Conservation (phyloP, 257 asterid genomes). For the Ophiorrhiza pumila region DNA sequence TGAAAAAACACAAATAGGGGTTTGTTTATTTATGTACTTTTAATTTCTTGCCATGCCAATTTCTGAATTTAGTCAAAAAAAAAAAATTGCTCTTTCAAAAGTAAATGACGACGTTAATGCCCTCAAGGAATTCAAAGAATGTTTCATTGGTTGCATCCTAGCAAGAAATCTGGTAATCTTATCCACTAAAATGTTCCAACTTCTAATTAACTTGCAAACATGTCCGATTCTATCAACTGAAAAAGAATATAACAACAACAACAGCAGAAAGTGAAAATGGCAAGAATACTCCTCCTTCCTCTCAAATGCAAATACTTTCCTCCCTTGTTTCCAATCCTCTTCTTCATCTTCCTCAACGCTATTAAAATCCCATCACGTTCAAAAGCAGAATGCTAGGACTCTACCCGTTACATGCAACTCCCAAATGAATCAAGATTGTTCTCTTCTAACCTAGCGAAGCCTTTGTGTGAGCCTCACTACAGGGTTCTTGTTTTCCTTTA, state of each 20-base stretch:
- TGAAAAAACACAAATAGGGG: too few relatives aligned
- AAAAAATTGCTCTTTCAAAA: too few relatives aligned
- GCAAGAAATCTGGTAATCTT: constrained; percentile 59
- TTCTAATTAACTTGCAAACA: constrained; percentile 39
- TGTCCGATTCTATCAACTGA: constrained; percentile 35
- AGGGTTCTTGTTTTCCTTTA: constrained; percentile 31
- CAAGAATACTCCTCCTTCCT: constrained; percentile 54
- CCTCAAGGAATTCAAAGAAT: constrained; percentile 1
- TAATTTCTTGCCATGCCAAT: too few relatives aligned
- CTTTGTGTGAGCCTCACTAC: constrained; percentile 44
- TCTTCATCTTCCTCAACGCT: constrained; percentile 17
- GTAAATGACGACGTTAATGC: constrained; percentile 18
- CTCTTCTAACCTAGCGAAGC: constrained; percentile 43
- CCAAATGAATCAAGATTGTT: constrained; percentile 22
- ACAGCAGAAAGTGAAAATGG: constrained; percentile 36
- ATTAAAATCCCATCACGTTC: constrained; percentile 7
- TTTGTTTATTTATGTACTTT: too few relatives aligned
- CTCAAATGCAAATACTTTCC: constrained; percentile 49
- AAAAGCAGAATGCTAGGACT: constrained; percentile 19
- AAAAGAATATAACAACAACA: not conserved
- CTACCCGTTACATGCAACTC: constrained; percentile 44
- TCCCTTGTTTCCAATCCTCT: constrained; percentile 34
- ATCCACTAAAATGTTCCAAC: constrained; percentile 37
- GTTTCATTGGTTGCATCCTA: not conserved
- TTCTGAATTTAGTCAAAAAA: too few relatives aligned